phyloP scores from a whole-genome alignment of 2,329 filamentous ascomycete species.

The Aspergillus aculeatinus region DNA sequence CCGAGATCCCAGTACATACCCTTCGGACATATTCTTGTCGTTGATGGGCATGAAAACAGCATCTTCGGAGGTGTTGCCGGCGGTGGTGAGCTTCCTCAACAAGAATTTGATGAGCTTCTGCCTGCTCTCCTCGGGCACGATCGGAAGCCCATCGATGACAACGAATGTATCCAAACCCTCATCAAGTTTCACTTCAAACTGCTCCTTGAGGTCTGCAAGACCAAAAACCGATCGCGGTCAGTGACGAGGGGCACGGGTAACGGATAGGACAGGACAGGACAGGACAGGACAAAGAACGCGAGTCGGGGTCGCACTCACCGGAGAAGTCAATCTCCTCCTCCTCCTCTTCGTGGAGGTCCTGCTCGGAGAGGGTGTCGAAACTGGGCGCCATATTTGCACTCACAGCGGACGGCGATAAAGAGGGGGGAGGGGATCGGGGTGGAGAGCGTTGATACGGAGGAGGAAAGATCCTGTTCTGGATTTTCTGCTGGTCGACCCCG shows the following conservation, averaged over 20 bases:
- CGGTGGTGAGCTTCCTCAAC: constrained; percentile 84
- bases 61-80: constrained; percentile 82
- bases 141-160: constrained; percentile 88
- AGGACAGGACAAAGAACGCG: constrained; percentile 14
- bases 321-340: constrained; percentile 94
- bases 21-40: constrained; percentile 80
- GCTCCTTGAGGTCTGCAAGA: constrained; percentile 73
- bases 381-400: constrained; percentile 79
- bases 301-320: constrained; percentile 40
- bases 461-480: constrained; percentile 29
- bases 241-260: constrained; percentile 30
- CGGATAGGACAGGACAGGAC: constrained; percentile 7
- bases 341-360: constrained; percentile 86
- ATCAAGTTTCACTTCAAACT: constrained; percentile 93
- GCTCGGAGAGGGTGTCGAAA: constrained; percentile 89
- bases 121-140: constrained; percentile 86
- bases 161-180: constrained; percentile 96
- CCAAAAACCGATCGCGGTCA: constrained; percentile 14
- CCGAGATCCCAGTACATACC: constrained; percentile 55
- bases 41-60: constrained; percentile 91
- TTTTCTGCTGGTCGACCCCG: constrained; percentile 31
- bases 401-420: constrained; percentile 24
- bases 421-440: constrained; percentile 19
- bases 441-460: constrained; percentile 17
- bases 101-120: constrained; percentile 95